Evolutionary conservation across 1,284 basidiomycete species (phyloP), one percentile per base, ranked within the genome.

Genomic region (Spongispora temasekensis): DNA sequence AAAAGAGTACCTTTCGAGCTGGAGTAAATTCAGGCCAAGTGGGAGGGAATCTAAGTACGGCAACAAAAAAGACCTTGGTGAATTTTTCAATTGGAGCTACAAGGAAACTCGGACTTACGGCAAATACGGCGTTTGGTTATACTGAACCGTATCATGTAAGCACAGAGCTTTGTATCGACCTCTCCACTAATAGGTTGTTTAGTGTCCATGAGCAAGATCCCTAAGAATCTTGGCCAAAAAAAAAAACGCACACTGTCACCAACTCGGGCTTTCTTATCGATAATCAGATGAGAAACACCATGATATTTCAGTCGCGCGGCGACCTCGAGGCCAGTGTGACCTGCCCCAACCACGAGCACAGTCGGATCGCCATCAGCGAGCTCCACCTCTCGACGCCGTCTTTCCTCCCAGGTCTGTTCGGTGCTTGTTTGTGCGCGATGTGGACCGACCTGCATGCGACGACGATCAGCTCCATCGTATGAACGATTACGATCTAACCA

Each of bases 11-110:
- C 69, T 77, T 67, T 61, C 62, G 34, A 58, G 76, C 76, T 2
- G 78, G 76, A n/a, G 64, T 68, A 57, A 72, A 81, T 5, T 72
- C 66, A 5, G 79, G 79, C 78, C 79, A 81, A 8, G 73, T 69
- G 13, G 66, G 44, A 15, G 79, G 79, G 63, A 75, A 81, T 15
- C 73, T 68, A 34, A n/a, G n/a, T n/a, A n/a, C n/a, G n/a, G n/a
- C n/a, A n/a, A n/a, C n/a, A n/a, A n/a, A n/a, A n/a, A n/a, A n/a
- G n/a, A n/a, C n/a, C n/a, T n/a, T n/a, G n/a, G n/a, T n/a, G n/a
- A n/a, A n/a, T n/a, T n/a, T n/a, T n/a, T n/a, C n/a, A n/a, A n/a
- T n/a, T n/a, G n/a, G n/a, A n/a, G n/a, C n/a, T n/a, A n/a, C n/a
- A n/a, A n/a, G n/a, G n/a, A 2, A 6, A 40, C 10, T 4, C 7